A percentile compares a stretch with the other conserved stretches of the same genome.
These are phyloP conservation scores for Diaporthe velutina DNA, from an alignment of 2,329 filamentous ascomycete genomes.

Conservation along the genomic window DNA sequence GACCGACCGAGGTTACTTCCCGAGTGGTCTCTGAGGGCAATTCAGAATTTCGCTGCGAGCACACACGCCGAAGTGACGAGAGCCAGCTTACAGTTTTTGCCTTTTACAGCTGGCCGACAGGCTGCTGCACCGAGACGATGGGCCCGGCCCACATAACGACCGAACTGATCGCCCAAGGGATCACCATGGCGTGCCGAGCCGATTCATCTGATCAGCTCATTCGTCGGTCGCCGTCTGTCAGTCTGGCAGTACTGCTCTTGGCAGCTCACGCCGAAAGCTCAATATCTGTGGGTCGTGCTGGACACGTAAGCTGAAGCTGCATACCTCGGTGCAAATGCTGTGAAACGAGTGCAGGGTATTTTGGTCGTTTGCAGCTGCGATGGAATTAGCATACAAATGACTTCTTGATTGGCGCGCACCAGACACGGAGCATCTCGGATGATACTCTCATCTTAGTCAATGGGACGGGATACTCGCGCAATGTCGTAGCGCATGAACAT, in stretches of 20 bases:
- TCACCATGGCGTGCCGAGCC: background rate
- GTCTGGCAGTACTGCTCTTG: background rate
- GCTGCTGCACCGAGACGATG: background rate
- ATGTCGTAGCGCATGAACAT: background rate
- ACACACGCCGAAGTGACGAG: background rate
- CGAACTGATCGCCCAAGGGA: background rate
- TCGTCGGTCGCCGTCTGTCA: background rate
- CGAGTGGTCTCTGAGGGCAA: background rate
- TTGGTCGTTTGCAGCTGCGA: background rate
- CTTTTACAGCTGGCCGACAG: slow-evolving; percentile 11
- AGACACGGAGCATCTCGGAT: background rate
- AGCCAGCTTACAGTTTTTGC: background rate
- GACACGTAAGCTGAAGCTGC: slow-evolving; percentile 18
- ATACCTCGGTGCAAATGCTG: background rate
- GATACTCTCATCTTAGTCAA: background rate
- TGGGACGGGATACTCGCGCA: background rate
- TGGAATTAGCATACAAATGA: background rate
- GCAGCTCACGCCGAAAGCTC: slow-evolving; percentile 8
- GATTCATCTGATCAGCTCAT: slow-evolving; percentile 8
- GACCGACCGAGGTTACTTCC: background rate
- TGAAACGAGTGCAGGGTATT: background rate
- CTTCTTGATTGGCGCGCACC: background rate
- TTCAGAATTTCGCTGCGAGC: background rate
- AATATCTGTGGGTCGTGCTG: slow-evolving; percentile 30
- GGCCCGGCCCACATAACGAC: background rate